Evolutionary conservation across 495 filamentous ascomycete genomes (phyloP), one percentile per base, ranked within the genome.

Genomic region (Hypoxylon intermedium): DNA sequence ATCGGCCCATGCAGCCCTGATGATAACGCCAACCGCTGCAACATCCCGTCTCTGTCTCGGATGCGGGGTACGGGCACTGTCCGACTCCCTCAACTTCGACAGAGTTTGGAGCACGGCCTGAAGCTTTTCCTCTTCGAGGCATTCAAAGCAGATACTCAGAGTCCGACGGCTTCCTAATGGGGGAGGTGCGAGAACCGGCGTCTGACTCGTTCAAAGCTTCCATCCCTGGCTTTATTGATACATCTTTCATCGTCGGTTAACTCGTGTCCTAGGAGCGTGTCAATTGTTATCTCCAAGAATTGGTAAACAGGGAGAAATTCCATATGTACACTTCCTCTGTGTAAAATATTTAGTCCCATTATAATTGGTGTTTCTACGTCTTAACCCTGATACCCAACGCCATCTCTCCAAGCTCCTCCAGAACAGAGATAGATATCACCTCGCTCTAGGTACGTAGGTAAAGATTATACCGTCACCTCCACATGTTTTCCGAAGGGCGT

Each of bases 51-150:
- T 46, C 30, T 40, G 37, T 41, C 36, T 53, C 46, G 62, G 56
- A 56, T 65, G 62, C 62, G 62, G 62, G 62, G 62, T 65, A 65
- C 62, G 38, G 31, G 9, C 28, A 37, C 44, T 31, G n/a, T 36
- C 40, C 53, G 30, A 53, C 48, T 57, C 38, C 48, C 53, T 49
- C 36, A 49, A 44, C 53, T 24, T 55, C 42, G 49, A 50, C 50
- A 59, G 44, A 55, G 47, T 57, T 63, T 51, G 53, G 26, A 19
- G 34, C 21, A 52, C 47, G 40, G 34, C 47, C 9, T 53, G n/a
- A 11, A 34, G 34, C 53, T 9, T 58, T 63, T 52, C 44, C 49
- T 15, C 0, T 45, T 40, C 30, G 37, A 42, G 43, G 19, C n/a
- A 23, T 5, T 45, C 20, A 38, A 9, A 28, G n/a, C 12, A 13